Percentiles rank a stretch among this genome's conserved stretches.
These are phyloP conservation scores for Torulaspora indica DNA, from an alignment of 805 yeast species.

Conservation along the genomic window DNA sequence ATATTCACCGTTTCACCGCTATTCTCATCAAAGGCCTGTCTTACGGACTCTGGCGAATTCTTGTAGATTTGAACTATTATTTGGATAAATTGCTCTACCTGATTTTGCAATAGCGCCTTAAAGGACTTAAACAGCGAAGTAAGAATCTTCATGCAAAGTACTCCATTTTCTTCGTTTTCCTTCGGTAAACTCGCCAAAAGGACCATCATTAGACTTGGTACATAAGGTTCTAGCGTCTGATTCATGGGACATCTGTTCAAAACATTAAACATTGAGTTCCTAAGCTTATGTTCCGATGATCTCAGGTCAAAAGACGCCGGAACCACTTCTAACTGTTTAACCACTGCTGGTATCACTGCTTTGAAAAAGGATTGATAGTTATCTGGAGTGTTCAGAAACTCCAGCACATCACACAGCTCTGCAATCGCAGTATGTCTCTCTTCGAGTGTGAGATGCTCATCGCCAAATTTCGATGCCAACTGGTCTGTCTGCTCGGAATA, in stretches of 20 bases:
- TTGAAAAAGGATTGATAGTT: slow-evolving; percentile 77
- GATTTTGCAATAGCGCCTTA: slow-evolving; percentile 59
- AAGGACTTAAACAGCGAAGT: slow-evolving; percentile 83
- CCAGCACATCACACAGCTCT: slow-evolving; percentile 82
- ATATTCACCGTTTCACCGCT: slow-evolving; percentile 11
- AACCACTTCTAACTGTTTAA: slow-evolving; percentile 55
- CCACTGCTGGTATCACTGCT: slow-evolving; percentile 64
- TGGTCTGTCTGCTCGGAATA: slow-evolving; percentile 54
- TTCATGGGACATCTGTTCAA: slow-evolving; percentile 78
- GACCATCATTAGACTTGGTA: slow-evolving; percentile 51
- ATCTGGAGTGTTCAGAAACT: slow-evolving; percentile 70
- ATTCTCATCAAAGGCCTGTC: slow-evolving; percentile 53
- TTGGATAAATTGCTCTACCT: slow-evolving; percentile 74
- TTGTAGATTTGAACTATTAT: slow-evolving; percentile 71
- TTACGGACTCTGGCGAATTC: slow-evolving; percentile 71
- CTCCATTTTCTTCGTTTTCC: slow-evolving; percentile 96
- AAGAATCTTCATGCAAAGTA: slow-evolving; percentile 79
- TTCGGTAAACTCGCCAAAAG: slow-evolving; percentile 55
- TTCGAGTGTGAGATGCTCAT: slow-evolving; percentile 52
- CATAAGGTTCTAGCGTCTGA: slow-evolving; percentile 71
- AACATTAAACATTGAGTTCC: slow-evolving; percentile 72
- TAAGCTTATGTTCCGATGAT: slow-evolving; percentile 69
- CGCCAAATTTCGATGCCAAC: slow-evolving; percentile 57
- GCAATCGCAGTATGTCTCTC: slow-evolving; percentile 64
- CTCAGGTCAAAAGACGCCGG: slow-evolving; percentile 66